Base-by-base conservation (phyloP, 1,284 basidiomycete species). In the Trichosporon ovoides region DNA sequence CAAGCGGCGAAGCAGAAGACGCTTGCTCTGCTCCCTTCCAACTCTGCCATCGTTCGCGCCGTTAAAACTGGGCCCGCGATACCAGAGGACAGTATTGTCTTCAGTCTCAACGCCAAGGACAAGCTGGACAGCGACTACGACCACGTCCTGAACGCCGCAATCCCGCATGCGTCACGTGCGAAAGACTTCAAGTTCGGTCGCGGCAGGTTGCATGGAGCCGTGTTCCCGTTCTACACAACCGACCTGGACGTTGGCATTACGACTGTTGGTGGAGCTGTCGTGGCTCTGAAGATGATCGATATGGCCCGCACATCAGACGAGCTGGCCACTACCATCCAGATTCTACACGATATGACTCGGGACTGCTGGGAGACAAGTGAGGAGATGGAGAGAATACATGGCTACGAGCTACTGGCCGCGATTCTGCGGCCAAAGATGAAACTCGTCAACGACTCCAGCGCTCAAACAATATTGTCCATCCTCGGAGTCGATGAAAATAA, bases 281-380 rank as follows among this genome's bases (percentile, higher is more conserved):
- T 94, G 19, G 80, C 86, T 1, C 76, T 97, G 65, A 81, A 85
- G 59, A 75, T 97, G 55, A 82, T 97, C 36, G 87, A 91, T 68
- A 78, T 89, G n/a, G 85, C 90, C 3, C 80, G 82, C 82, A 89
- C 84, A 1, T 73, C 85, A 0, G 86, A 87, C 61, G 87, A 92
- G 66, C 73, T 96, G 3, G 86, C 85, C 0, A 80, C 84, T 28
- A 82, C 89, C 0, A 74, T 95, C 14, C 79, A 84, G 4, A 83
- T 96, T 20, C 77, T 96, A 35, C 82, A 84, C 6, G 88, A 93
- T 67, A 84, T 87, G 6, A 75, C 95, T 37, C 83, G 84, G 60
- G 86, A 88, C 64, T 89, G 85, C 67, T 97, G 94, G 94, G 84
- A 89, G 68, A 91, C 89, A 67, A 91, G 88, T 38, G 91, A 93